Percentiles rank a stretch among this genome's conserved stretches.
These are phyloP conservation scores for Pichia sp. DNA, from an alignment of 1,139 yeast species.

Conservation along the genomic window DNA sequence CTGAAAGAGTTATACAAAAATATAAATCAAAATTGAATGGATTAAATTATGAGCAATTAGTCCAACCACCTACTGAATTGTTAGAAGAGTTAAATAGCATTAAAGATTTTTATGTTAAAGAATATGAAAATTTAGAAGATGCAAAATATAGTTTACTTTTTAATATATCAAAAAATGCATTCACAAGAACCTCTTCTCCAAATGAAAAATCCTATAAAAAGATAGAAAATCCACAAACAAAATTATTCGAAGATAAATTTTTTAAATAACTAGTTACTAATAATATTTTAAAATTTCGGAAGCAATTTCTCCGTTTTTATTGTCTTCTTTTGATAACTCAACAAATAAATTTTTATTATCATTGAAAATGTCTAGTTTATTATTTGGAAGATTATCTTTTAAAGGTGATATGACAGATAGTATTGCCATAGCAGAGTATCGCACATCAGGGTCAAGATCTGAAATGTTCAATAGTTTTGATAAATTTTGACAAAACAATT, in stretches of 20 bases:
- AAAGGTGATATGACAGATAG: background rate
- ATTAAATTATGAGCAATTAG: slow-evolving; percentile 10
- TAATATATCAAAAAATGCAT: slow-evolving; percentile 15
- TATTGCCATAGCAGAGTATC: slow-evolving; percentile 4
- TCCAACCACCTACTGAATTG: slow-evolving; percentile 14
- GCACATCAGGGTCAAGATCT: slow-evolving; percentile 20
- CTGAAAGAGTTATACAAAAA: slow-evolving; percentile 40
- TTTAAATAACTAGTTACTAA: background rate
- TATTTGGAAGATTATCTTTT: background rate
- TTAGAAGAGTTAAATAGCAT: slow-evolving; percentile 16
- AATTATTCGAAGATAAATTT: slow-evolving; percentile 16
- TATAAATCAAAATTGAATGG: slow-evolving; percentile 13
- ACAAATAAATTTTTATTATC: background rate
- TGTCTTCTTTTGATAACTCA: background rate
- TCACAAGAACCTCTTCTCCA: slow-evolving; percentile 21
- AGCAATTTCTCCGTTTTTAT: background rate
- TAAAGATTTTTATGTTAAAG: slow-evolving; percentile 11
- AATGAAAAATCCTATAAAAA: slow-evolving; percentile 11
- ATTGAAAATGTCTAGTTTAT: background rate
- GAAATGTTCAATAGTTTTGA: slow-evolving; percentile 32
- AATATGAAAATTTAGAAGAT: slow-evolving; percentile 7
- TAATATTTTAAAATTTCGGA: background rate
- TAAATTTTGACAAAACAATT: slow-evolving; percentile 28
- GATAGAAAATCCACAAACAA: slow-evolving; percentile 27
- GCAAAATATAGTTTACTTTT: slow-evolving; percentile 13